Evolutionary conservation across 352 stramenopile genomes (phyloP).

Genomic region (Thraustochytrium sp.): DNA sequence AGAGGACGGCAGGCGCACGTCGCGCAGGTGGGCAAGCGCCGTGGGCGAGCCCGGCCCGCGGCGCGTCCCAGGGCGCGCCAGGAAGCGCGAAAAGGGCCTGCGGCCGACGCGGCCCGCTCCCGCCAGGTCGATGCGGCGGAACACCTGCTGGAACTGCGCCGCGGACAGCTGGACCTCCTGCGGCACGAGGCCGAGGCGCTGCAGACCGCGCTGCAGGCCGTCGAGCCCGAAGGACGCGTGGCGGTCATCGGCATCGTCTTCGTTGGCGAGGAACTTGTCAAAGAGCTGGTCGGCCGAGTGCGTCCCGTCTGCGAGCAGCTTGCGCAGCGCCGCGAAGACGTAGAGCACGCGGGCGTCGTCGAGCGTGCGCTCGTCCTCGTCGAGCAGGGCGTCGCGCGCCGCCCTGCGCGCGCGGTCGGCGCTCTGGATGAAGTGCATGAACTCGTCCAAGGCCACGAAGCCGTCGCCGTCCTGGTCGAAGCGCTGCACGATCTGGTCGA

Average conservation of each 20-base stretch:
- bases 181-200: slow-evolving; percentile 5
- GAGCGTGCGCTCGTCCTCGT: slow-evolving; percentile 27
- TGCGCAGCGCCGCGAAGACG: slow-evolving; percentile 17
- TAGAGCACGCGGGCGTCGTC: slow-evolving; percentile 20
- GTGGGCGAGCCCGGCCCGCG: background rate
- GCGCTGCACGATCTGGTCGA: slow-evolving; percentile 9
- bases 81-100: background rate
- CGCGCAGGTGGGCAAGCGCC: background rate
- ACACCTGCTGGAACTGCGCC: slow-evolving; percentile 5
- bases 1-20: too few species aligned
- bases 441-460: slow-evolving; percentile 18
- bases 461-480: slow-evolving; percentile 38
- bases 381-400: slow-evolving; percentile 5
- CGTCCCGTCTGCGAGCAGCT: background rate
- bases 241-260: background rate
- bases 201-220: background rate
- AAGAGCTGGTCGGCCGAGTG: background rate
- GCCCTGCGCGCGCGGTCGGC: background rate
- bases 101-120: background rate
- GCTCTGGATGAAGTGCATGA: slow-evolving; percentile 9
- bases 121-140: background rate
- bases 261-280: background rate
- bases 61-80: background rate
- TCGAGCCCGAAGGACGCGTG: background rate
- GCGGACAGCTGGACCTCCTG: slow-evolving; percentile 30